Base-by-base conservation (phyloP, 1,284 basidiomycete species). In the Leccinum huronense region DNA sequence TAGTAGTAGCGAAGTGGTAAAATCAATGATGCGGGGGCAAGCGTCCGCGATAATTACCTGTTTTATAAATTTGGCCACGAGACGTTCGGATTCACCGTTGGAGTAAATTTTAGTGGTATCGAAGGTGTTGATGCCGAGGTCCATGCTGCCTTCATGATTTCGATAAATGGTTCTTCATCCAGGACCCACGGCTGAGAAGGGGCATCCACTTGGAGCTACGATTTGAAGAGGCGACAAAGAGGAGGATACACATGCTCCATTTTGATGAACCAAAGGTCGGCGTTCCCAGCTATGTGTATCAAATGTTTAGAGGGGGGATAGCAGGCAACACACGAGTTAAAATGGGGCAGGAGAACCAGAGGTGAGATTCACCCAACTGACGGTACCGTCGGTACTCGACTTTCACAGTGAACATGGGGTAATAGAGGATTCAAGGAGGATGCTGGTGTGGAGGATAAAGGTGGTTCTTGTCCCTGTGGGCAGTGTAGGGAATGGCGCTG, bases 401-500 rank as follows among this genome's bases (percentile, higher is more conserved):
- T 38, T 38, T 38, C 36, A 14, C 13, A 2, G 51, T 60, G 1
- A 69, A 57, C 69, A 67, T 56, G 48, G 40, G 10, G 8, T n/a
- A 23, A 10, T 38, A 38, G 36, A 38, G 36, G 36, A 38, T n/a
- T n/a, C n/a, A n/a, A n/a, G n/a, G n/a, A 38, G 36, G 36, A 38
- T 13, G 36, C 13, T 13, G 36, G 36, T 38, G 36, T 38, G 36
- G 36, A 38, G 36, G 14, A 13, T 14, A 38, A 38, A 38, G 13
- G 14, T 38, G 14, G 36, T 38, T 38, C 36, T 38, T 38, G 36
- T 13, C 14, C 36, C 14, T 14, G 36, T 38, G 36, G 36, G 36
- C 36, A 38, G 36, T 38, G n/a, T n/a, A n/a, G n/a, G n/a, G n/a
- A n/a, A n/a, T n/a, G n/a, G n/a, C n/a, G n/a, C n/a, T n/a, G n/a